Evolutionary conservation across 2,329 filamentous ascomycete genomes (phyloP), one percentile per base, ranked within the genome.

Genomic region (Cercospora canescens): DNA sequence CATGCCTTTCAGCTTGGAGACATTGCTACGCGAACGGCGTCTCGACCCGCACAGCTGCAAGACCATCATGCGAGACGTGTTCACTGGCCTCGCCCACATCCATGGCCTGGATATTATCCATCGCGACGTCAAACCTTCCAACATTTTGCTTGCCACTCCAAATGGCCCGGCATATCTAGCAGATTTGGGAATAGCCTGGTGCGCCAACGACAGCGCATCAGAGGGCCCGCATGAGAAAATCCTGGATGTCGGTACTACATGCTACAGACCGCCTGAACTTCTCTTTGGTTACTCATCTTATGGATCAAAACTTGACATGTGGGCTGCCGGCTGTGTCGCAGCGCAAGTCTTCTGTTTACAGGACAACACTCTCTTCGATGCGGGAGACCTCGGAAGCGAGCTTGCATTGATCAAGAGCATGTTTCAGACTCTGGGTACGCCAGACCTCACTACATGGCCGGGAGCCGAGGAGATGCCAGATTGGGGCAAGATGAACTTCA

Each of bases 171-270:
- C 91, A 3, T 91, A 89, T 71, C 84, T 99, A 2, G 88, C 92
- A 37, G 95, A 99, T 78, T 98, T 99, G 80, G 94, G 95, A 59
- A 96, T 95, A 41, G 88, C 94, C 8, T 97, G 93, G 93, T 88
- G 90, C 70, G 86, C 90, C 2, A 78, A 83, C 11, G 79, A 82
- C 24, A 70, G 78, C 6, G 79, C 81, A 3, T 85, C 86, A 14
- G 95, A 99, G 76, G 82, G 87, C 1, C 75, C 82, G 8, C 77
- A 87, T 62, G 74, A 83, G 62, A 98, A 98, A 79, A 91, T 97
- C 60, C 89, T 95, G 7, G 96, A 99, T 76, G 91, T 99, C 28
- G 95, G 95, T 37, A 98, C 94, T 1, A 94, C 94, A 0, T 88
- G 91, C 57, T 99, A 99, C 79, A 88, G 96, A 21, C 87, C 94